Evolutionary conservation across 495 filamentous ascomycete species (phyloP).

Genomic region (Penicillium nucicola): DNA sequence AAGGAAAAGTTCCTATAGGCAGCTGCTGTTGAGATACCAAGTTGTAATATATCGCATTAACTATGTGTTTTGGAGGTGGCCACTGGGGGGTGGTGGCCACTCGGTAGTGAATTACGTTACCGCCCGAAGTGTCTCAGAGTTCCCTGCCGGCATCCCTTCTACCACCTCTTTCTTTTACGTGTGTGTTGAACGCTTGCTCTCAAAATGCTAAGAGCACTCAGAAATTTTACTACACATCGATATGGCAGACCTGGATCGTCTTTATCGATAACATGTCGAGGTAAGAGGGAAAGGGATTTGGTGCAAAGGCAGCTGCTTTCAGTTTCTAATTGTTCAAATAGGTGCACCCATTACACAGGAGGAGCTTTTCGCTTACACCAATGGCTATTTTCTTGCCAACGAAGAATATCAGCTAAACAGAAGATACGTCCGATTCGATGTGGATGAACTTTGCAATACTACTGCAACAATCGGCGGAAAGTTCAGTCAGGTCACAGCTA

Average conservation of each 20-base stretch:
- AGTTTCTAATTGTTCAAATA: conserved; percentile 5
- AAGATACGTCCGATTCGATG: conserved; percentile 28
- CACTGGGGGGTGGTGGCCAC: no score
- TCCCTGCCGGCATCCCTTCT: not conserved
- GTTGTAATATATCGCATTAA: no score
- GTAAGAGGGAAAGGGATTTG: conserved; percentile 7
- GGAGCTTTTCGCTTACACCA: conserved; percentile 33
- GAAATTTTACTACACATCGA: conserved; percentile 2
- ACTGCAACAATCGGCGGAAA: conserved; percentile 16
- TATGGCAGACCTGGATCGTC: not conserved
- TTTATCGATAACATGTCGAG: conserved; percentile 6
- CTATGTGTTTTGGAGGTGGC: no score
- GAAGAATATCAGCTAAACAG: conserved; percentile 27
- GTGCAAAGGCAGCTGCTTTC: not conserved
- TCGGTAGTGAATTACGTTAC: no score
- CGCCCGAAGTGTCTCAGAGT: not conserved
- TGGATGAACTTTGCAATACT: conserved; percentile 29
- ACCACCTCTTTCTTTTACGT: not conserved
- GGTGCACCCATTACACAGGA: conserved; percentile 18
- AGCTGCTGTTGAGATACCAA: no score
- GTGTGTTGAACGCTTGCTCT: not conserved
- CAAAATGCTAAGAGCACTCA: conserved; percentile 2
- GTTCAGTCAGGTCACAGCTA: conserved; percentile 16
- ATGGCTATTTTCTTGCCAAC: conserved; percentile 31
- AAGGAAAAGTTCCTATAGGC: no score